Conservation (phyloP, 306 rosid genomes). For the Cyamopsis tetragonoloba region DNA sequence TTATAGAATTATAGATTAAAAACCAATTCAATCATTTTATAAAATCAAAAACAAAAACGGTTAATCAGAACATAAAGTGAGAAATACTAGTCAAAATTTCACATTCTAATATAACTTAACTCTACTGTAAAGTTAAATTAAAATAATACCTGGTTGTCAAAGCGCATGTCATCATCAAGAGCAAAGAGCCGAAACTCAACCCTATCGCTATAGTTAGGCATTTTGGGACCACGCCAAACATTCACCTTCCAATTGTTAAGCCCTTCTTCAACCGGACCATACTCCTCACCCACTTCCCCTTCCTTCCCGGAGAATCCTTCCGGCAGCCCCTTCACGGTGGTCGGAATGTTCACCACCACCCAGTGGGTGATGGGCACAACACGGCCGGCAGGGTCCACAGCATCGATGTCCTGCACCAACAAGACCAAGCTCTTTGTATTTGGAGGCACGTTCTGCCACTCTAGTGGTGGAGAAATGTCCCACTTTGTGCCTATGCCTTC, state of each 20-base stretch:
- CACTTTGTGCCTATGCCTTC: constrained; percentile 26
- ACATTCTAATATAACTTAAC: too few relatives aligned
- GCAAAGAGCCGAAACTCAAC: constrained; percentile 30
- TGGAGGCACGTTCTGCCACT: constrained; percentile 25
- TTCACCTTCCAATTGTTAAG: constrained; percentile 24
- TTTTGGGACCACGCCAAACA: constrained; percentile 29
- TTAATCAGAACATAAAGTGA: too few relatives aligned
- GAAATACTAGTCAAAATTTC: too few relatives aligned
- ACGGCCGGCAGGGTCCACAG: constrained; percentile 13
- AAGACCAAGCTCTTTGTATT: constrained; percentile 27
- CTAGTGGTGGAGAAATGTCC: constrained; percentile 22
- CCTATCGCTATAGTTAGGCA: constrained; percentile 20
- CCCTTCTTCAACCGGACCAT: constrained; percentile 28
- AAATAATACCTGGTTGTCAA: constrained; percentile 8
- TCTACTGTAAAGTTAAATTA: too few relatives aligned
- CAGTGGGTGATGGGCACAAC: not conserved
- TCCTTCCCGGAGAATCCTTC: constrained; percentile 21
- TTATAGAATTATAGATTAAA: too few relatives aligned
- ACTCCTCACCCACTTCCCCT: constrained; percentile 8
- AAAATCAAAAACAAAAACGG: too few relatives aligned
- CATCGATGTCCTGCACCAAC: constrained; percentile 16
- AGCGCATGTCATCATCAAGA: not conserved
- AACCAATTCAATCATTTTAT: too few relatives aligned
- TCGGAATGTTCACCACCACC: constrained; percentile 32
- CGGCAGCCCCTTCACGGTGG: not conserved